Evolutionary conservation across 2,329 filamentous ascomycete genomes (phyloP).

Genomic region (Drechslerella dactyloides): DNA sequence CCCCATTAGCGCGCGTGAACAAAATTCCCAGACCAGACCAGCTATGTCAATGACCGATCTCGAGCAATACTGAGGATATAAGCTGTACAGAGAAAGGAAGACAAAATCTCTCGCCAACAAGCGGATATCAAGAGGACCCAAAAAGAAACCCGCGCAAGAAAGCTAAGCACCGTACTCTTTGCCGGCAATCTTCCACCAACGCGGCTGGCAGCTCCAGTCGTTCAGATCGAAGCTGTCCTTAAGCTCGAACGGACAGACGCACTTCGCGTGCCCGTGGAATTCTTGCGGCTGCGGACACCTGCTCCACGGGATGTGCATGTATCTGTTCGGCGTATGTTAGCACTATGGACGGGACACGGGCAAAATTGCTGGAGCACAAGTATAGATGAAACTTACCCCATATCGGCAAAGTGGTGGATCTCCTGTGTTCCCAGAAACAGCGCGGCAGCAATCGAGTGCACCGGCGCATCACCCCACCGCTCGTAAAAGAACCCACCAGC

Average conservation of each 20-base stretch:
- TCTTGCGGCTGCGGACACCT: conserved; percentile 53
- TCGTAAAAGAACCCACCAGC: conserved; percentile 55
- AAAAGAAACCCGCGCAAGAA: conserved; percentile 1
- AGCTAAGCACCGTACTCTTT: conserved; percentile 49
- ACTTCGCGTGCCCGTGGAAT: conserved; percentile 52
- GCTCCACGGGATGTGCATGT: conserved; percentile 50
- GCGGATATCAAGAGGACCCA: not conserved
- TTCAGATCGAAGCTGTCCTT: conserved; percentile 54
- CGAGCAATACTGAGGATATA: too few relatives aligned
- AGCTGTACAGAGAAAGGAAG: not conserved
- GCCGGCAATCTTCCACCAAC: conserved; percentile 54
- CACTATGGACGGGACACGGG: not conserved
- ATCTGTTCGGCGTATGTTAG: conserved; percentile 25
- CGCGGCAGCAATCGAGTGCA: conserved; percentile 54
- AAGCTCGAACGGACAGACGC: conserved; percentile 53
- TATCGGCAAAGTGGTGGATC: conserved; percentile 54
- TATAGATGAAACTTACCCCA: conserved; percentile 49
- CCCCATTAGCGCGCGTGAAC: not conserved
- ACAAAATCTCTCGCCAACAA: not conserved
- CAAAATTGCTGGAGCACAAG: not conserved
- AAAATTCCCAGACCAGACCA: too few relatives aligned
- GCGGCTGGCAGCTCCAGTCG: conserved; percentile 53
- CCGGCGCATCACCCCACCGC: conserved; percentile 55
- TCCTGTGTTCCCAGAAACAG: conserved; percentile 52
- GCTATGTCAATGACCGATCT: too few relatives aligned